Evolutionary conservation across 2,329 filamentous ascomycete species (phyloP).

Genomic region (Colletotrichum navitas): DNA sequence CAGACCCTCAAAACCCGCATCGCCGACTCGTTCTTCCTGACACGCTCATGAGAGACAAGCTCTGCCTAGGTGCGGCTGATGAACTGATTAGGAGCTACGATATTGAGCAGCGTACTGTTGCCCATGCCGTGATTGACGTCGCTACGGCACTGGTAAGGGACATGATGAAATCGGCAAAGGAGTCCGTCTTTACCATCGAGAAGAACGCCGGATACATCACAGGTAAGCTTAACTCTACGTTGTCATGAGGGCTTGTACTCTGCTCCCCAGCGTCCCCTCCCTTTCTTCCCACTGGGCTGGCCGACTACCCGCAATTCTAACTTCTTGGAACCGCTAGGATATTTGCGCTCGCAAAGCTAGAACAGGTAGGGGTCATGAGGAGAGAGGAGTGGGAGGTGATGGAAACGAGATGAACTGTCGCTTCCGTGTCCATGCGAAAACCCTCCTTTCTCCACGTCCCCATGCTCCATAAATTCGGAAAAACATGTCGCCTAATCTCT

Average conservation of each 20-base stretch:
- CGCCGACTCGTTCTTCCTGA: slow-evolving; percentile 63
- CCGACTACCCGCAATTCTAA: neutral
- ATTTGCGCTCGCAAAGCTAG: neutral
- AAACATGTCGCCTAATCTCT: slow-evolving; percentile 16
- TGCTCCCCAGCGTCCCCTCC: neutral
- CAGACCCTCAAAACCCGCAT: slow-evolving; percentile 66
- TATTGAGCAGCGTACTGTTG: slow-evolving; percentile 57
- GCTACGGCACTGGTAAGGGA: slow-evolving; percentile 61
- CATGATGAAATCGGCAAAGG: slow-evolving; percentile 57
- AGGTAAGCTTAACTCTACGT: slow-evolving; percentile 46
- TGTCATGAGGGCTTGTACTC: neutral
- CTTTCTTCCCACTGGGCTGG: neutral
- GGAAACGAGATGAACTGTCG: neutral
- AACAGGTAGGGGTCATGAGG: neutral
- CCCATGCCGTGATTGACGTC: slow-evolving; percentile 60
- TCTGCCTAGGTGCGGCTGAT: slow-evolving; percentile 43
- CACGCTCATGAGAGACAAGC: slow-evolving; percentile 45
- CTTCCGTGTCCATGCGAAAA: neutral
- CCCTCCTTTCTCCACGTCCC: neutral
- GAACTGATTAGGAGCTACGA: slow-evolving; percentile 59
- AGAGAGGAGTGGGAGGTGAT: neutral
- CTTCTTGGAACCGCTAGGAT: neutral
- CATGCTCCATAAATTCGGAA: neutral
- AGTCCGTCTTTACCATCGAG: slow-evolving; percentile 62
- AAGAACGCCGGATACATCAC: slow-evolving; percentile 63